Conservation (phyloP, 2,329 filamentous ascomycete species). For the Monosporascus ibericus region DNA sequence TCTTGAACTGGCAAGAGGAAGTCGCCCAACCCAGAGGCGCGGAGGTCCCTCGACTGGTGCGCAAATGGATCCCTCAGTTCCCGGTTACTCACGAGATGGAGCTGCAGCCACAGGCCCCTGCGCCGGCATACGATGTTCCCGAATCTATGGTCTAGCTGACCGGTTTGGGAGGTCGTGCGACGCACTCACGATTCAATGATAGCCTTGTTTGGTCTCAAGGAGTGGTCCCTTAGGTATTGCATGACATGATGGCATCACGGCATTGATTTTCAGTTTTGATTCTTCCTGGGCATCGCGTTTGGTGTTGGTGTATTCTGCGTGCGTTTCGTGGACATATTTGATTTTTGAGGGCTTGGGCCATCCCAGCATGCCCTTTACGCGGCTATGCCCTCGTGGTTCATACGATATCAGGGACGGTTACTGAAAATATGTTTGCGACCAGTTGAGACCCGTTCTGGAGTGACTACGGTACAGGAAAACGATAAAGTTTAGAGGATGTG, state of each 20-base stretch:
- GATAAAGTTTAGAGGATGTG: background rate
- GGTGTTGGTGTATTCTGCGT: slow-evolving; percentile 23
- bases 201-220: slow-evolving; percentile 9
- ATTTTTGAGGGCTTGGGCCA: background rate
- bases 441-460: background rate
- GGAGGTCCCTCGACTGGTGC: slow-evolving; percentile 36
- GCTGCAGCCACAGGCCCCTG: slow-evolving; percentile 9
- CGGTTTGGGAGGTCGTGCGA: slow-evolving; percentile 6
- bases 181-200: slow-evolving; percentile 18
- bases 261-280: slow-evolving; percentile 17
- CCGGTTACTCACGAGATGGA: slow-evolving; percentile 10
- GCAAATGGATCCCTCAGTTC: slow-evolving; percentile 38
- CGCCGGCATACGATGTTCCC: slow-evolving; percentile 11
- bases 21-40: slow-evolving; percentile 29
- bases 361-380: too few relatives aligned
- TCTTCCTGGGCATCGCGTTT: slow-evolving; percentile 26
- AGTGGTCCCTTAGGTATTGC: slow-evolving; percentile 14
- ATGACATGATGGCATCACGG: slow-evolving; percentile 19
- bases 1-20: slow-evolving; percentile 45
- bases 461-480: background rate
- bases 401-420: background rate
- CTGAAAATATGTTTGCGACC: background rate
- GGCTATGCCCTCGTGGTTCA: background rate
- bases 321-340: slow-evolving; percentile 20
- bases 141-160: slow-evolving; percentile 25